Percentiles rank a stretch among this genome's conserved stretches.
Conservation (phyloP, 345 rosid species). For the Arabis hirsuta region DNA sequence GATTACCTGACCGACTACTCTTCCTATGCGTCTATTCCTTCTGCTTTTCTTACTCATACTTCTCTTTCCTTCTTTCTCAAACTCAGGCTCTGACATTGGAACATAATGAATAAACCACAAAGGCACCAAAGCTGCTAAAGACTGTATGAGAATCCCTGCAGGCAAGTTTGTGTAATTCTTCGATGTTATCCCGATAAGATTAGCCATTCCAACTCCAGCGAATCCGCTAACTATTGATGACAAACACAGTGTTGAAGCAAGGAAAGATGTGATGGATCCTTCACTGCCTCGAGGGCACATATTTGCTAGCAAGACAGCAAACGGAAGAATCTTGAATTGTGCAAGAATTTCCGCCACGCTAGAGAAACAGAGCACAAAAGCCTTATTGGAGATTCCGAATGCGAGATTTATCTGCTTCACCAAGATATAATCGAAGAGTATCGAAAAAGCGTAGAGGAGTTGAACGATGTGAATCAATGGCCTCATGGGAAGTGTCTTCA, state of each 20-base stretch:
- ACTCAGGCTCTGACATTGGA: conserved; percentile 47
- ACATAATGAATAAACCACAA: conserved; percentile 55
- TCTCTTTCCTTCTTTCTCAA: conserved; percentile 55
- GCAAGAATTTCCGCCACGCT: conserved; percentile 71
- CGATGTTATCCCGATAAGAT: conserved; percentile 58
- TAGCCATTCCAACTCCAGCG: conserved; percentile 69
- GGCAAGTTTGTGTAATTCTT: conserved; percentile 60
- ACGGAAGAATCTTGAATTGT: conserved; percentile 80
- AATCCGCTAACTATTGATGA: conserved; percentile 69
- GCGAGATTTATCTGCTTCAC: conserved; percentile 67
- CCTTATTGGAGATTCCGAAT: conserved; percentile 62
- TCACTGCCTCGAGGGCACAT: conserved; percentile 72
- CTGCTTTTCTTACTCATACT: conserved; percentile 37
- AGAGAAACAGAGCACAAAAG: conserved; percentile 63
- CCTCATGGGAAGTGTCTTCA: conserved; percentile 73
- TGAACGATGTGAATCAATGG: conserved; percentile 63
- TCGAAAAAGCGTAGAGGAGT: conserved; percentile 61
- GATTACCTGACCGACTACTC: too few relatives aligned
- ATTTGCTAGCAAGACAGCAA: conserved; percentile 57
- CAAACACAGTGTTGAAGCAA: conserved; percentile 66
- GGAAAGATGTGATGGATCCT: conserved; percentile 77
- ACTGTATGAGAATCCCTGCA: conserved; percentile 60
- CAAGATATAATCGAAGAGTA: conserved; percentile 73
- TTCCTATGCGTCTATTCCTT: too few relatives aligned
- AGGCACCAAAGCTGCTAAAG: conserved; percentile 65